Conservation (phyloP, 208 protist genomes). For the Trypanosoma brucei region DNA sequence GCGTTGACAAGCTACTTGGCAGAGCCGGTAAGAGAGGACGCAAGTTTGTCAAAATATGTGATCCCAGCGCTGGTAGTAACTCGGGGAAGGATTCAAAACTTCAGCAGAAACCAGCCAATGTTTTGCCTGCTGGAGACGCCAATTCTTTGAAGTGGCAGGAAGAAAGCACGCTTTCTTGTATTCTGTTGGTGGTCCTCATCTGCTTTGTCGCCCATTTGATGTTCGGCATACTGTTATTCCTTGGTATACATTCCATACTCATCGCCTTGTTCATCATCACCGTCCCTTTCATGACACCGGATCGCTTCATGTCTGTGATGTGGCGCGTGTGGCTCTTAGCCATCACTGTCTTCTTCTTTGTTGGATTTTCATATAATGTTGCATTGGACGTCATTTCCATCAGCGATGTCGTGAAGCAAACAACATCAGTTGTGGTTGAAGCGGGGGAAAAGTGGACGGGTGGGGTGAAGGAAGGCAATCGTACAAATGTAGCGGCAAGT, state of each 20-base stretch:
- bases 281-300: constrained; percentile 24
- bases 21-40: neutral
- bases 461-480: neutral
- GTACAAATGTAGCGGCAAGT: neutral
- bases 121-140: neutral
- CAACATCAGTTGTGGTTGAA: constrained; percentile 40
- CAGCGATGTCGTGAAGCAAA: constrained; percentile 37
- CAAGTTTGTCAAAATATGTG: neutral
- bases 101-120: neutral
- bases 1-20: constrained; percentile 50
- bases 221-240: constrained; percentile 36
- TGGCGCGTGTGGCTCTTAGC: constrained; percentile 38
- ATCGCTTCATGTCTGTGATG: constrained; percentile 32
- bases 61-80: neutral
- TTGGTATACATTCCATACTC: constrained; percentile 39
- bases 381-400: constrained; percentile 46
- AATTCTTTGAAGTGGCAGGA: neutral
- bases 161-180: constrained; percentile 27
- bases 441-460: constrained; percentile 11
- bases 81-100: neutral
- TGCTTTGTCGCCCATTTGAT: constrained; percentile 31
- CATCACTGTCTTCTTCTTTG: constrained; percentile 39
- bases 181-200: constrained; percentile 26
- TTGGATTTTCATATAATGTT: constrained; percentile 40
- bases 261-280: constrained; percentile 33